These are phyloP conservation scores for Paracorniculantispora psalliotae DNA, from an alignment of 2,329 filamentous ascomycete species.

Conservation along the genomic window DNA sequence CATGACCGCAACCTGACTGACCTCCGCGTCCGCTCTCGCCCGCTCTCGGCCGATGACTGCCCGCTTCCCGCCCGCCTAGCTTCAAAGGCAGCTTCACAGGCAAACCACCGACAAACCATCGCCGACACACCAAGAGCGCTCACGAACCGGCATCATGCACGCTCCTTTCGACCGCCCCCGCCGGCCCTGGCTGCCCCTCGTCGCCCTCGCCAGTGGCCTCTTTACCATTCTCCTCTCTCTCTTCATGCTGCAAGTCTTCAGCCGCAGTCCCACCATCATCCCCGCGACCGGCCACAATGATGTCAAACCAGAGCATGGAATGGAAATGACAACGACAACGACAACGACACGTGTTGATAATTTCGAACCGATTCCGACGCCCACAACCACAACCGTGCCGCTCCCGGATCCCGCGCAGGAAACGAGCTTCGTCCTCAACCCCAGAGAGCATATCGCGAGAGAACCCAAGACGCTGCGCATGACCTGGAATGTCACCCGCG, in stretches of 20 bases:
- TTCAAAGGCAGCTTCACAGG: background rate
- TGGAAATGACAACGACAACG: background rate
- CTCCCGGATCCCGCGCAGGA: conserved; percentile 4
- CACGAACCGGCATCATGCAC: background rate
- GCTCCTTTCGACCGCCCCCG: background rate
- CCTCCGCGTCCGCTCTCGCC: background rate
- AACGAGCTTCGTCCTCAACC: conserved; percentile 28
- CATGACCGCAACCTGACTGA: no score
- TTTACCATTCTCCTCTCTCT: background rate
- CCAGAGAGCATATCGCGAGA: conserved; percentile 37
- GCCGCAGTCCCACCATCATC: background rate
- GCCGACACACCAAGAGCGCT: background rate
- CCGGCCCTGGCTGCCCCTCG: background rate
- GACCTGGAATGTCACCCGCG: conserved; percentile 36
- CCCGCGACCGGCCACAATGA: background rate
- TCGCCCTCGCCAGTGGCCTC: background rate
- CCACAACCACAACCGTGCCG: background rate
- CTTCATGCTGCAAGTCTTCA: conserved; percentile 7
- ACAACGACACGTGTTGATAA: background rate
- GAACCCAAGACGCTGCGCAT: conserved; percentile 26
- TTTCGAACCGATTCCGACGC: background rate
- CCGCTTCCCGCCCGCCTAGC: background rate
- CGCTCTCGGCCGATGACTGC: background rate
- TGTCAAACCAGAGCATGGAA: no score
- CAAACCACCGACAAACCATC: background rate